Conservation (phyloP, 2,329 filamentous ascomycete species). For the Pestalotiopsis sp. region DNA sequence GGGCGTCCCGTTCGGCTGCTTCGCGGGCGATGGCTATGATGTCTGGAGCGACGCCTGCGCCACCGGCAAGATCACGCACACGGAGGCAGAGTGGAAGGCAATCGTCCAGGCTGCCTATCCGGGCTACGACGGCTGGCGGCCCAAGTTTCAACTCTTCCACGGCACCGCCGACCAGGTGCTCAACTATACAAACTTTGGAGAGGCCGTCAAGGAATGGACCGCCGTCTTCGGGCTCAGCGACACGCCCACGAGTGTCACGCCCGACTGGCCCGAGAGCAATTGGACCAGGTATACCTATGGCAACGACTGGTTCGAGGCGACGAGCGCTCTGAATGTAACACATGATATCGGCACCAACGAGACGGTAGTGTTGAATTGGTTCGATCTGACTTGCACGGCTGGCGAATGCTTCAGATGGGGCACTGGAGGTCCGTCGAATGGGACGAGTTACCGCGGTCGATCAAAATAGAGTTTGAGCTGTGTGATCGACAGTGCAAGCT, state of each 20-base stretch:
- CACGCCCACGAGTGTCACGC: slow-evolving; percentile 26
- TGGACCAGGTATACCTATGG: slow-evolving; percentile 41
- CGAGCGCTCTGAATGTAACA: slow-evolving; percentile 36
- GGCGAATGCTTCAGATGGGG: slow-evolving; percentile 38
- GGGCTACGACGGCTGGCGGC: slow-evolving; percentile 48
- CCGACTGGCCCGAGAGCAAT: slow-evolving; percentile 32
- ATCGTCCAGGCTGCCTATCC: slow-evolving; percentile 45
- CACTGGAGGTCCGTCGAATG: slow-evolving; percentile 17
- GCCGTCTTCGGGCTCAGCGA: slow-evolving; percentile 35
- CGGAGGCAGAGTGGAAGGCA: slow-evolving; percentile 32
- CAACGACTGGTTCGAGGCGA: slow-evolving; percentile 38
- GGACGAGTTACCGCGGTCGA: background rate
- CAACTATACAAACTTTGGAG: slow-evolving; percentile 51
- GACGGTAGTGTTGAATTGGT: slow-evolving; percentile 35
- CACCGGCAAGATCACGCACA: slow-evolving; percentile 42
- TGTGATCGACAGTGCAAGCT: background rate
- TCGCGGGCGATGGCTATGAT: slow-evolving; percentile 37
- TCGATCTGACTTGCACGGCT: slow-evolving; percentile 34
- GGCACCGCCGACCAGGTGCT: slow-evolving; percentile 52
- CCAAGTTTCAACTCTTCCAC: slow-evolving; percentile 59
- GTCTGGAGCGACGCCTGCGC: slow-evolving; percentile 56
- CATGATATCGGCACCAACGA: slow-evolving; percentile 41
- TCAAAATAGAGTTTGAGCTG: background rate
- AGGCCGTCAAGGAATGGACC: slow-evolving; percentile 56
- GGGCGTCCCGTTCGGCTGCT: slow-evolving; percentile 49